A percentile compares a stretch with the other conserved stretches of the same genome.
phyloP scores from a whole-genome alignment of 345 rosid species.

The Eucalyptus curtisii region DNA sequence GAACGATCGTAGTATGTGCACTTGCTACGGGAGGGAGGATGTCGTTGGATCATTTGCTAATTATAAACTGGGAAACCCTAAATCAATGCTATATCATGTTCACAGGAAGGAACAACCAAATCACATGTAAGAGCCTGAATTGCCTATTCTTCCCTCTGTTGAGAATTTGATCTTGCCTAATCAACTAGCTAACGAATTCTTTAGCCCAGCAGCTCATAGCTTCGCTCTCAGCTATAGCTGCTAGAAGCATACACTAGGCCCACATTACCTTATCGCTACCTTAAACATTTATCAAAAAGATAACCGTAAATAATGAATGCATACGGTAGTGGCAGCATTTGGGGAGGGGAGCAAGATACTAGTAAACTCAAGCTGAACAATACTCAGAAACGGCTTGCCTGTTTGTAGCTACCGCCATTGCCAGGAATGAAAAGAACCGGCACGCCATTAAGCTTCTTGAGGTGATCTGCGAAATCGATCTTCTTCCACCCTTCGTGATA shows the following conservation, averaged over 20 bases:
- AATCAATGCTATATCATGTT: neutral
- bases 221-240: neutral
- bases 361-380: neutral
- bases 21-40: neutral
- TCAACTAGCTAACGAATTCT: neutral
- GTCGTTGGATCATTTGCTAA: neutral
- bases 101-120: neutral
- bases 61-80: neutral
- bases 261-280: neutral
- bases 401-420: conserved; percentile 95
- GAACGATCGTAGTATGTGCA: neutral
- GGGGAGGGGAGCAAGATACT: neutral
- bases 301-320: neutral
- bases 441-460: conserved; percentile 79
- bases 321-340: neutral
- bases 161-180: neutral
- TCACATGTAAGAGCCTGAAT: neutral
- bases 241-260: neutral
- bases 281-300: neutral
- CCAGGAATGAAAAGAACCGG: conserved; percentile 97
- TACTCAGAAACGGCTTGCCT: conserved; percentile 20
- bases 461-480: conserved; percentile 69
- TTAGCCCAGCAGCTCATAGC: neutral
- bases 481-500: conserved; percentile 98
- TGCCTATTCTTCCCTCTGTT: neutral